Evolutionary conservation across 2,329 filamentous ascomycete species (phyloP), one percentile per base, ranked within the genome.

Genomic region (Gliomastix tumulicola): DNA sequence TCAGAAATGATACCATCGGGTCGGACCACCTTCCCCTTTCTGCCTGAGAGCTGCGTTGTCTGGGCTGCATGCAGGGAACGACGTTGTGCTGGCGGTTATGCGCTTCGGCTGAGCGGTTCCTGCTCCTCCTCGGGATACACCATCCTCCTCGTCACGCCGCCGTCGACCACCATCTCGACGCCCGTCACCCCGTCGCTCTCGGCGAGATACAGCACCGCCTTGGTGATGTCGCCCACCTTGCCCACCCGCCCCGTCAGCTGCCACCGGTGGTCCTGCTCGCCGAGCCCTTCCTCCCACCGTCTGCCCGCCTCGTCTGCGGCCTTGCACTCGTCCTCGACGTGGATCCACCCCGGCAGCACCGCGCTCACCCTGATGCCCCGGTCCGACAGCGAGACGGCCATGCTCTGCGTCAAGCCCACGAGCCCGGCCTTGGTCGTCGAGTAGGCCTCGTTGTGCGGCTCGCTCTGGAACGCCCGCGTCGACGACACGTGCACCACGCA

Each of bases 271-370:
- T 74, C 69, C 27, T 61, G 59, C 39, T 61, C 51, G 3, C 49
- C 59, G 43, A 72, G 44, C 0, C 62, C 66, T 5, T 68, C 62
- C 40, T 69, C 65, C 69, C 68, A 73, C 22, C 42, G 41, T 33
- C 35, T 41, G 0, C 57, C 57, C 28, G 55, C 49, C 44, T 63
- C 59, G 44, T 72, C 51, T 9, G 49, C 51, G 18, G 42, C 48
- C 27, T 41, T 45, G 38, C 46, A 48, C 40, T 55, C 51, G 32
- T 69, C 55, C 32, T 47, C 53, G 7, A 72, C 69, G 44, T 71
- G 59, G 32, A 74, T 69, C 70, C 69, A 74, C 0, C 69, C 69
- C 0, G 67, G 69, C 22, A 71, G 46, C 13, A 74, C 64, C 0
- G 66, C 60, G 41, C 71, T 73, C 19, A 69, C 65, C 5, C 66